These are phyloP conservation scores for Waltergamsia citrina DNA, from an alignment of 2,329 filamentous ascomycete species.

Conservation along the genomic window DNA sequence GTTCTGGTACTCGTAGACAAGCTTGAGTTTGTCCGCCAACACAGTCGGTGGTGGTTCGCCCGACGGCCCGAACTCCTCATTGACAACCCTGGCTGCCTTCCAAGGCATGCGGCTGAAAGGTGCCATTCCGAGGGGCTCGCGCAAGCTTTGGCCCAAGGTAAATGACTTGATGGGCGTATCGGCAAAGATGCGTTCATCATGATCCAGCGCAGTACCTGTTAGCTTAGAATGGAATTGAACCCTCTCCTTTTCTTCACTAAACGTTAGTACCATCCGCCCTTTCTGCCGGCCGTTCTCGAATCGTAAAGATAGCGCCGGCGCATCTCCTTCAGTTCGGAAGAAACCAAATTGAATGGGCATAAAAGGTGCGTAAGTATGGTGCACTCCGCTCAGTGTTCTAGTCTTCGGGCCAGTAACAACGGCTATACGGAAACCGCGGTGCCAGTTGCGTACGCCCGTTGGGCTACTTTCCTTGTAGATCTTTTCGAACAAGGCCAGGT, in stretches of 20 bases:
- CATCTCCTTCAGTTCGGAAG: constrained; percentile 59
- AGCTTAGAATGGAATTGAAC: constrained; percentile 63
- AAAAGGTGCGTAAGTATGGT: constrained; percentile 56
- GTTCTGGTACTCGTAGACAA: constrained; percentile 66
- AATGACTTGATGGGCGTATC: constrained; percentile 60
- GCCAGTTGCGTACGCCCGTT: constrained; percentile 60
- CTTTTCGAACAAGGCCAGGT: constrained; percentile 67
- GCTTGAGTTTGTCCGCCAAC: constrained; percentile 64
- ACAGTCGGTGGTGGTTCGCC: constrained; percentile 55
- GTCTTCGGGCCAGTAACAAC: constrained; percentile 69
- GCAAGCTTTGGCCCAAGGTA: constrained; percentile 46
- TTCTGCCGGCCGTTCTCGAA: constrained; percentile 56
- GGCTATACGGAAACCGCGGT: constrained; percentile 71
- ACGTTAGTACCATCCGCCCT: constrained; percentile 69
- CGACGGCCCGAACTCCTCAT: constrained; percentile 55
- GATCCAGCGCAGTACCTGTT: constrained; percentile 59
- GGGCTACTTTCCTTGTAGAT: constrained; percentile 59
- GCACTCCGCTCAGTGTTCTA: constrained; percentile 69
- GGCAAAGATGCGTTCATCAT: constrained; percentile 60
- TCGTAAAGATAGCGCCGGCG: constrained; percentile 60
- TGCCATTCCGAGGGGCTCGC: constrained; percentile 37
- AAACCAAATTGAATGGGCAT: constrained; percentile 71
- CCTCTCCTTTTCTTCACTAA: constrained; percentile 63
- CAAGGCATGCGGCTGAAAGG: constrained; percentile 47
- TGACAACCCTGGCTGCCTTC: constrained; percentile 63